Conservation (phyloP, 768 basidiomycete genomes). For the Calocybe gangraenosa region DNA sequence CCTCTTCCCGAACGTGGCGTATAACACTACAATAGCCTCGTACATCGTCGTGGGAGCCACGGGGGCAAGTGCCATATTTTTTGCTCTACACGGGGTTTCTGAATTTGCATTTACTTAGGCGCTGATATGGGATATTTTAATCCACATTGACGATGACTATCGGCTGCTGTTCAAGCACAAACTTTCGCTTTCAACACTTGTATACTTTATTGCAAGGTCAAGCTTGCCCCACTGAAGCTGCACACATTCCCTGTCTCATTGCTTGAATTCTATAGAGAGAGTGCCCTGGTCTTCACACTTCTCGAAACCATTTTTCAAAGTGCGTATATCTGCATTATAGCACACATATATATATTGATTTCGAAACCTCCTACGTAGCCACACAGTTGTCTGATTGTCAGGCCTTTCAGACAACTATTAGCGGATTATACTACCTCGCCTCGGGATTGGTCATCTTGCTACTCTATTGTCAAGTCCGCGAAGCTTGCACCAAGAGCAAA, state of each 20-base stretch:
- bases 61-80: background rate
- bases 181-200: background rate
- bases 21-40: conserved; percentile 4
- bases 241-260: background rate
- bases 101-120: background rate
- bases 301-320: conserved; percentile 9
- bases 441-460: background rate
- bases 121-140: conserved; percentile 7
- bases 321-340: background rate
- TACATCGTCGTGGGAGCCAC: conserved; percentile 5
- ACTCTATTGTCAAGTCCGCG: background rate
- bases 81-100: background rate
- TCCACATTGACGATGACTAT: conserved; percentile 2
- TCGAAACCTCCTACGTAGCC: background rate
- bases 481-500: background rate
- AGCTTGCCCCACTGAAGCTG: background rate
- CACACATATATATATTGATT: background rate
- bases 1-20: conserved; percentile 3
- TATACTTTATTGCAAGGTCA: conserved; percentile 8
- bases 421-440: background rate
- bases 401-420: conserved; percentile 1
- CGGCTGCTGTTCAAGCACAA: conserved; percentile 3
- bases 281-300: background rate
- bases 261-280: background rate
- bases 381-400: background rate